Evolutionary conservation across 257 asterid genomes (phyloP), one percentile per base, ranked within the genome.

Genomic region (Penstemon barbatus): DNA sequence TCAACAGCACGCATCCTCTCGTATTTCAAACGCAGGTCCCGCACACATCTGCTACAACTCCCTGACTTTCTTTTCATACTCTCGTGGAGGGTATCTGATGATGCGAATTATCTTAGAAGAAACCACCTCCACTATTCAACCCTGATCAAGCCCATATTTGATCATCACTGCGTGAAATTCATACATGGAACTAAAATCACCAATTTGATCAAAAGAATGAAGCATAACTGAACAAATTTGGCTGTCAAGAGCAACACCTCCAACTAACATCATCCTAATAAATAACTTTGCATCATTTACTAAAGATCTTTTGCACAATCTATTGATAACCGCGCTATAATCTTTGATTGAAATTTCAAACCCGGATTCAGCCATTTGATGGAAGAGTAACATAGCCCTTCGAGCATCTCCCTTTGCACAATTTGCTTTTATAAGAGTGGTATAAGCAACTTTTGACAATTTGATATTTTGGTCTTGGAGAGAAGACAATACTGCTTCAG

Each of bases 311-410:
- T 85, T 92, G 83, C 96, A 86, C 67, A 92, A 75, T 72, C 98
- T 83, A 82, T 87, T 89, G 60, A 87, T 79, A 18, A 89, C 87
- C 51, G 97, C 88, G 78, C 89, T 83, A 71, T 85, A 92, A 82
- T 92, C 97, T 68, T 63, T 84, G 56, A 92, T 46, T 8, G 92
- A 84, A 70, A 78, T 69, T 49, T 86, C 89, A 74, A 77, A 83
- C 39, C 95, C 98, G 70, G 37, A 57, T 39, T 81, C 89, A 42
- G 70, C 78, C 95, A 89, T 85, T 61, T 79, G 75, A 73, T 48
- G 60, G 73, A 92, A 92, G 65, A 89, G 88, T 15, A 62, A 38
- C 77, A 66, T 75, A 44, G 90, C 96, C 79, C 71, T 82, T 55
- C 40, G 69, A 55, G 49, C 84, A 78, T 82, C 78, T 61, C 98